Base-by-base conservation (phyloP, 345 rosid genomes). In the Linum trigynum region DNA sequence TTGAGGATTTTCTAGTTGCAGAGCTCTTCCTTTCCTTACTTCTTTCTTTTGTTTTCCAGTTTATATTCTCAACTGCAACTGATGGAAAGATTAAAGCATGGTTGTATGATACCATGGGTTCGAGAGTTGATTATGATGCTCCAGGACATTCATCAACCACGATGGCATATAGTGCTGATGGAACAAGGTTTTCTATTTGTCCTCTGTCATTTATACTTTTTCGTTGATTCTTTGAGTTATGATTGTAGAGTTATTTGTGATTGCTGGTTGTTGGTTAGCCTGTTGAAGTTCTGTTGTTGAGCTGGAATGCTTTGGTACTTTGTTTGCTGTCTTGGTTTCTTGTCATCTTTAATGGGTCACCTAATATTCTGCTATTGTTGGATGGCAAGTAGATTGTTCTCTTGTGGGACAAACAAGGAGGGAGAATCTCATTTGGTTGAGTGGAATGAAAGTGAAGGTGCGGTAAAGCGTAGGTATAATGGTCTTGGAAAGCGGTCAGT, bases 11-110 rank as follows among this genome's bases (percentile, higher is more conserved):
- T 43, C n/a, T 63, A 35, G 35, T 56, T 56, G 10, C 23, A n/a
- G 38, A 1, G 61, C 40, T 58, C 43, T 8, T 63, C 64, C n/a
- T 61, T 50, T 59, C 63, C 65, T 55, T 63, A 42, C 62, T 53
- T 65, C 6, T 64, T 38, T n/a, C 41, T 63, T 62, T 39, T n/a
- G n/a, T n/a, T n/a, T 55, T 56, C 42, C 76, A 86, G 91, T 89
- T 88, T 69, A 79, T 88, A 71, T 88, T 86, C 77, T 84, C 96
- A 65, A 84, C 96, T 6, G 85, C 96, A 32, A 73, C 78, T 40
- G 91, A 88, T 76, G 96, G 92, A 75, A 86, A 88, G 80, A 88
- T 86, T 61, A 88, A 88, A 75, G 96, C 96, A 62, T 88, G 96
- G 92, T 61, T 88, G 76, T 88, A 88, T 76, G 92, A 88, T 67